phyloP scores from a whole-genome alignment of 331 rosid genomes.

The Prunus yedoensis region DNA sequence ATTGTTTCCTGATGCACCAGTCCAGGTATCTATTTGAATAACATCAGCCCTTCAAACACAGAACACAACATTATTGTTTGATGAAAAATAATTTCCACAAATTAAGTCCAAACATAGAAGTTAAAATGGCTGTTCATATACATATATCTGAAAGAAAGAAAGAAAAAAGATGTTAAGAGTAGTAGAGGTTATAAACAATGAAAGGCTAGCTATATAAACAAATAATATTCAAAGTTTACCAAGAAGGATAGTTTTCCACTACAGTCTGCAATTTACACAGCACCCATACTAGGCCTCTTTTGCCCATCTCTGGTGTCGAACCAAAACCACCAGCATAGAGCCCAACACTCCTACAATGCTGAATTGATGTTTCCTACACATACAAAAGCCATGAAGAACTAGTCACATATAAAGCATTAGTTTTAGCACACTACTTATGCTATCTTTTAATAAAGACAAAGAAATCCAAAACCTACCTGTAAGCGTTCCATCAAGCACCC shows the following conservation, averaged over 20 bases:
- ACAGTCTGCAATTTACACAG: constrained; percentile 14
- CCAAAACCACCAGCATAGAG: constrained; percentile 21
- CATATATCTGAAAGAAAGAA: no score
- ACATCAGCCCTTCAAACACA: background rate
- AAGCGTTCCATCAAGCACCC: constrained; percentile 17
- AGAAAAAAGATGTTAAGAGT: no score
- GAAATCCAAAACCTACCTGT: constrained; percentile 21
- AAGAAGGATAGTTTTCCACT: constrained; percentile 32
- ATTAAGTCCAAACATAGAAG: no score
- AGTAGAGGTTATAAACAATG: no score
- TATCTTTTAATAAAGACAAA: background rate
- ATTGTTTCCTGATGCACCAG: background rate
- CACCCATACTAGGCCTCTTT: constrained; percentile 34
- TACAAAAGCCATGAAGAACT: background rate
- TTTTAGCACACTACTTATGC: background rate
- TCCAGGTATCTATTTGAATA: constrained; percentile 21
- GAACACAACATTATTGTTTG: background rate
- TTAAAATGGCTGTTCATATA: no score
- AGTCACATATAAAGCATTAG: background rate
- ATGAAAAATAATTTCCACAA: background rate
- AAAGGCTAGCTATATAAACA: no score
- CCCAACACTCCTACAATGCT: constrained; percentile 30
- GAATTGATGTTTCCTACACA: constrained; percentile 28
- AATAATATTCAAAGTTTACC: constrained; percentile 13
- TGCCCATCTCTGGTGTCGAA: constrained; percentile 26